phyloP scores from a whole-genome alignment of 495 filamentous ascomycete genomes.

The Penicillium samsonianum region DNA sequence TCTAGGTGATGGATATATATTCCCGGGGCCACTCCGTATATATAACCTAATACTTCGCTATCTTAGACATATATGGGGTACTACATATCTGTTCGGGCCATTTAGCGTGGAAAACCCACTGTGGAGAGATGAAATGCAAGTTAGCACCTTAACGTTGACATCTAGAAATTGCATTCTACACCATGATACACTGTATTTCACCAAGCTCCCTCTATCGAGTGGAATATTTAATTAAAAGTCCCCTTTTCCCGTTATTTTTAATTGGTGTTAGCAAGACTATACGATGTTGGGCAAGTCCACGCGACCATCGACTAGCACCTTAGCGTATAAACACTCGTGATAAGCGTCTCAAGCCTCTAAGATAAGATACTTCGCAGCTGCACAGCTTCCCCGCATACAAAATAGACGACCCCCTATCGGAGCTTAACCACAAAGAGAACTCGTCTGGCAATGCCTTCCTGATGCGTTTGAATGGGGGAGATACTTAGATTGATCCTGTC shows the following conservation, averaged over 20 bases:
- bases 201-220: neutral
- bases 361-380: slow-evolving; percentile 7
- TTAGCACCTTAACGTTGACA: neutral
- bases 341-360: neutral
- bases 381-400: slow-evolving; percentile 6
- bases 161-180: neutral
- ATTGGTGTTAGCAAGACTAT: neutral
- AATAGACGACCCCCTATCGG: neutral
- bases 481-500: slow-evolving; percentile 7
- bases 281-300: slow-evolving; percentile 26
- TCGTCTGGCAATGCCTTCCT: slow-evolving; percentile 17
- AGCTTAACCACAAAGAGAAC: neutral
- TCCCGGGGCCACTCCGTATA: neutral
- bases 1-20: neutral
- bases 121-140: neutral
- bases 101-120: neutral
- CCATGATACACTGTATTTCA: neutral
- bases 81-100: neutral
- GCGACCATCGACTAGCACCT: slow-evolving; percentile 11
- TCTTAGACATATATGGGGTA: too few relatives aligned
- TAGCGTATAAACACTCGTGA: neutral
- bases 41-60: neutral
- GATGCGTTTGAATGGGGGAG: neutral
- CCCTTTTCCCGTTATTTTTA: neutral
- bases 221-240: neutral